Evolutionary conservation across 1,139 yeast genomes (phyloP).

Genomic region (Nakaseomyces uthaithaninus): DNA sequence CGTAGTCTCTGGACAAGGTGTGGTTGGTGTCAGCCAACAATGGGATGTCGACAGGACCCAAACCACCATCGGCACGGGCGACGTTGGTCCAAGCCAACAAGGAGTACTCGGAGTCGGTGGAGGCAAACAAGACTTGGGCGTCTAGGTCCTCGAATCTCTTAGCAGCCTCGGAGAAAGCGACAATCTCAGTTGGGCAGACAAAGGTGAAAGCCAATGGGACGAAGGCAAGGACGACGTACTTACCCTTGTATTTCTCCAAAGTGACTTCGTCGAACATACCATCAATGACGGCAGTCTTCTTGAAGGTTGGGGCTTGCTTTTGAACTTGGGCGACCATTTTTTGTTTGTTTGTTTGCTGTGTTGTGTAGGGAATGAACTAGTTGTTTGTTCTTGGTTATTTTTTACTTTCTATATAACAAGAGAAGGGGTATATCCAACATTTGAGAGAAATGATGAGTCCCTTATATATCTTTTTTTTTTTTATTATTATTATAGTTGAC

Average conservation of each 20-base stretch:
- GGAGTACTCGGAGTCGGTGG: constrained; percentile 97
- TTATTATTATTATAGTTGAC: no score
- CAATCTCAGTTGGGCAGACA: constrained; percentile 97
- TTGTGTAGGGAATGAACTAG: background rate
- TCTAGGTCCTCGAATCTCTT: constrained; percentile 82
- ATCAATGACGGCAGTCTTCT: constrained; percentile 92
- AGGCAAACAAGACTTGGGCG: constrained; percentile 86
- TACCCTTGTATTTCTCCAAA: constrained; percentile 91
- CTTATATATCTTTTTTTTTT: constrained; percentile 13
- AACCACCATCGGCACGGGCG: constrained; percentile 95
- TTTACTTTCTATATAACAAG: background rate
- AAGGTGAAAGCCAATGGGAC: constrained; percentile 98
- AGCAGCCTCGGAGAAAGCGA: constrained; percentile 94
- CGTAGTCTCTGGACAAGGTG: constrained; percentile 87
- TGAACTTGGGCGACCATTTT: constrained; percentile 82
- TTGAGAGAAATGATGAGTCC: constrained; percentile 4
- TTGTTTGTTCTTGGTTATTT: background rate
- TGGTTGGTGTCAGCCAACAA: constrained; percentile 96
- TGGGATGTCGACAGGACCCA: constrained; percentile 91
- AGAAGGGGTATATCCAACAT: background rate
- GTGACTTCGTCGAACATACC: constrained; percentile 92
- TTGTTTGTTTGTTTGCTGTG: background rate
- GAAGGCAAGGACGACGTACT: constrained; percentile 94
- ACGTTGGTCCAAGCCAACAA: constrained; percentile 97
- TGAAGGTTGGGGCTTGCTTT: constrained; percentile 93